Base-by-base conservation (phyloP, 2,329 filamentous ascomycete species). In the Colletotrichum tofieldiae region DNA sequence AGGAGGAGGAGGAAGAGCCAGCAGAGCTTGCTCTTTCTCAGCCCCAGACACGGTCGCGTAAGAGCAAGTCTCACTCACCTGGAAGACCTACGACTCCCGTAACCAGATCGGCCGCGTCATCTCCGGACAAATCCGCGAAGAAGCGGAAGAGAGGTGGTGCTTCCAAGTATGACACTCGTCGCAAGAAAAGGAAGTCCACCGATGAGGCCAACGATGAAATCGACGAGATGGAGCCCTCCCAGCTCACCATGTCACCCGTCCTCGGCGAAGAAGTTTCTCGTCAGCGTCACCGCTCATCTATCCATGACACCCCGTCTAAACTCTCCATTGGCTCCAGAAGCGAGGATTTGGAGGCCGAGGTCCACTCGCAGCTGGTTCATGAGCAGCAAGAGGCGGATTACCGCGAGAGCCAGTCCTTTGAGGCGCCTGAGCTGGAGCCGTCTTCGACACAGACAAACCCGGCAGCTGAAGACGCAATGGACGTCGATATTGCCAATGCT, bases 341-440 rank as follows among this genome's bases (percentile, higher is more conserved):
- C 52, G 72, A 72, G 8, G 73, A 85, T 61, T 83, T 82, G 23
- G 83, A 85, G 49, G 83, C 84, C 59, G 83, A 85, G 71, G 72
- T 84, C 18, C 76, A 82, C 75, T 85, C 83, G 29, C 84, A 85
- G 69, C 76, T 85, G 32, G 79, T 82, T 26, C 79, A 77, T 14
- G 84, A 85, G 73, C 82, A 81, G n/a, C 76, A 79, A 35, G 83
- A 83, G 39, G 82, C 83, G 8, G 35, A 64, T 16, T 45, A 14
- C 81, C 82, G 12, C 77, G 80, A 45, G 29, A 79, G 76, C 70
- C 79, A 82, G 47, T 74, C 77, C 6, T 75, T 78, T 49, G 75
- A 78, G 60, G 75, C 16, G 75, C 75, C 43, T 74, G 68, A 35
- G 75, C 74, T 20, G 64, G 66, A n/a, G 74, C 67, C 56, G 32